phyloP scores from a whole-genome alignment of 2,329 filamentous ascomycete genomes.

The Ophiognomonia clavigignenti-juglandacearum region DNA sequence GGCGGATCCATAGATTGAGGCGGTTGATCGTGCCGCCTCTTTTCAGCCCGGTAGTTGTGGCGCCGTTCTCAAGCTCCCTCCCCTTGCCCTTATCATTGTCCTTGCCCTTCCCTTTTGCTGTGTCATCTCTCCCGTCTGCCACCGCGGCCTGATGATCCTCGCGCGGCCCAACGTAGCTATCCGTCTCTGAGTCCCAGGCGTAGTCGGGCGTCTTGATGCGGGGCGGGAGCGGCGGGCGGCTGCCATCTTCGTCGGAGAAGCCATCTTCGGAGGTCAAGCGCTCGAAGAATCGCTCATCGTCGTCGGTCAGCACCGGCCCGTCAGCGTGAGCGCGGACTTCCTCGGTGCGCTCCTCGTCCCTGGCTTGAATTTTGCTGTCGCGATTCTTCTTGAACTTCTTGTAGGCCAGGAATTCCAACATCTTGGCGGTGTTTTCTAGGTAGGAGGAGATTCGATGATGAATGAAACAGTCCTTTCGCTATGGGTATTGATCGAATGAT shows the following conservation, averaged over 20 bases:
- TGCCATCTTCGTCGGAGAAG: conserved; percentile 37
- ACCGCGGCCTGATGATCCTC: conserved; percentile 21
- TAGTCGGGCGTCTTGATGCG: conserved; percentile 46
- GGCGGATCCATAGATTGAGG: conserved; percentile 34
- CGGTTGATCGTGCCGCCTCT: conserved; percentile 21
- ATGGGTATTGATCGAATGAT: too few species aligned
- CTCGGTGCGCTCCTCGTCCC: conserved; percentile 32
- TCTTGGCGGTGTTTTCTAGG: conserved; percentile 28
- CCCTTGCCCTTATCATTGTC: conserved; percentile 27
- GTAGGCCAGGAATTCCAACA: conserved; percentile 60
- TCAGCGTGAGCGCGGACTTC: conserved; percentile 2
- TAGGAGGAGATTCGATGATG: too few species aligned
- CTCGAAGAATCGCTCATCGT: conserved; percentile 56
- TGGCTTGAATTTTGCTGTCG: conserved; percentile 29
- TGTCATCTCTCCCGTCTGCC: conserved; percentile 23
- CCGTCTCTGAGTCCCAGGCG: conserved; percentile 40
- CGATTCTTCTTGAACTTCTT: conserved; percentile 55
- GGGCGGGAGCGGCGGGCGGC: conserved; percentile 51
- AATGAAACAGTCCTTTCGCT: too few species aligned
- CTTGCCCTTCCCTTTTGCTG: conserved; percentile 25
- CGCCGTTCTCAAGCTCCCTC: conserved; percentile 22
- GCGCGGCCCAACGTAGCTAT: conserved; percentile 26
- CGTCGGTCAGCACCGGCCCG: conserved; percentile 47
- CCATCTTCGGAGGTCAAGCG: conserved; percentile 41
- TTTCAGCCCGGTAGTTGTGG: neutral